Base-by-base conservation (phyloP, 78 protist genomes). In the Cyanophora paradoxa region DNA sequence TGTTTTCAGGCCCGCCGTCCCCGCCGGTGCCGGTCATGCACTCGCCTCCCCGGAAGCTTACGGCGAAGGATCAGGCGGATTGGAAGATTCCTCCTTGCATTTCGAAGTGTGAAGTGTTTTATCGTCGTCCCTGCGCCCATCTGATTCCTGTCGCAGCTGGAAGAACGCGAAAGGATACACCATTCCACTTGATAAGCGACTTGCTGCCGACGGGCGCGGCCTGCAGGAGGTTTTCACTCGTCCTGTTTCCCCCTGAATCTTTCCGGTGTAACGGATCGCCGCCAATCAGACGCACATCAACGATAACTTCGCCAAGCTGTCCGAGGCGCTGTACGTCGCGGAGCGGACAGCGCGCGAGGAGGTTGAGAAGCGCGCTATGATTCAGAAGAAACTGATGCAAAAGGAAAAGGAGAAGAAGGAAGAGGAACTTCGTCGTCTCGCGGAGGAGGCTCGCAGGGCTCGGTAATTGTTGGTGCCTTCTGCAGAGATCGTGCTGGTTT, bases 21-120 rank as follows among this genome's bases (percentile, higher is more conserved):
- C 97, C 97, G 8, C 96, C 98, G 4, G 94, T 87, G n/a, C 96
- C 98, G 3, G 94, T 97, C 24, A 44, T 97, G 93, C 99, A 95
- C 82, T 90, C 96, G 50, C 97, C 98, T 3, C 88, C 93, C 6
- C 82, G 90, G 30, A 86, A 86, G 71, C 24, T 80, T 26, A 70
- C 79, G 30, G 62, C 10, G 19, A 44, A 80, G 65, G 84, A 72
- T 46, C 63, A 44, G 40, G 31, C 61, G 57, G 92, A 85, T 40
- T 93, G 97, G 98, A 83, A 84, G 34, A 94, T 97, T 20, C 99
- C 98, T 33, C 98, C 99, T 22, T 81, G 90, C 62, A 64, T 97
- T 24, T 93, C 98, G 33, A 92, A 90, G n/a, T n/a, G n/a, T n/a
- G n/a, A n/a, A n/a, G n/a, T n/a, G n/a, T n/a, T n/a, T n/a, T n/a